Percentiles rank a stretch among this genome's conserved stretches.
Conservation (phyloP, 225 moss, liverwort and hornwort genomes). For the Anthoceros angustus region DNA sequence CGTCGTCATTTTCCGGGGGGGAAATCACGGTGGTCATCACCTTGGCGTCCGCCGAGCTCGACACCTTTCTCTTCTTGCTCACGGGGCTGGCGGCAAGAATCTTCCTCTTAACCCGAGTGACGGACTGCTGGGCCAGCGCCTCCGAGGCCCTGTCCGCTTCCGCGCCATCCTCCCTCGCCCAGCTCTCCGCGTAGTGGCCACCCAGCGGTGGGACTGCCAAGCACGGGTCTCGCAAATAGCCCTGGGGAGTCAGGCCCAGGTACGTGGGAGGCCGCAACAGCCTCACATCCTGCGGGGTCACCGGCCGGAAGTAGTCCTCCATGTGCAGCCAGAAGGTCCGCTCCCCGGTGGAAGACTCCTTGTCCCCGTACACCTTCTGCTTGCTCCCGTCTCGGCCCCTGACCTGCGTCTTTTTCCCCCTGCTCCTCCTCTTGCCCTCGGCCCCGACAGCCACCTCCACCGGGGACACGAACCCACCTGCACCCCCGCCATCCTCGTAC, state of each 20-base stretch:
- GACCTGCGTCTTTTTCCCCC: conserved; percentile 44
- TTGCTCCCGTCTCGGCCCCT: conserved; percentile 27
- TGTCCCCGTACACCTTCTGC: conserved; percentile 38
- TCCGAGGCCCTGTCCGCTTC: conserved; percentile 18
- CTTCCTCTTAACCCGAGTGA: conserved; percentile 43
- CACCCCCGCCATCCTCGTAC: neutral
- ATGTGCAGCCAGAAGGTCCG: conserved; percentile 41
- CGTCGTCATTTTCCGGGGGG: conserved; percentile 45
- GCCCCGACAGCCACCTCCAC: neutral
- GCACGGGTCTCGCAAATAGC: conserved; percentile 29
- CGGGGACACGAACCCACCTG: neutral
- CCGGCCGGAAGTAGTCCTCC: conserved; percentile 49
- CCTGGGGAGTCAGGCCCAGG: conserved; percentile 19
- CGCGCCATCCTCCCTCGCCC: conserved; percentile 35
- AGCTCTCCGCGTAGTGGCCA: conserved; percentile 30
- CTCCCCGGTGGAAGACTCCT: conserved; percentile 22
- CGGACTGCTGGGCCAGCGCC: conserved; percentile 23
- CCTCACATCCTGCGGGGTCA: conserved; percentile 30
- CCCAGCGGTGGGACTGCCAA: conserved; percentile 41
- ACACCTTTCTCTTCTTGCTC: conserved; percentile 51
- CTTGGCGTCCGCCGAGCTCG: conserved; percentile 16
- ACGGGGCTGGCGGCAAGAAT: conserved; percentile 27
- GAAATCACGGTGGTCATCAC: conserved; percentile 47
- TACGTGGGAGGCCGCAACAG: conserved; percentile 36
- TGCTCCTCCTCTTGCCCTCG: conserved; percentile 26